A percentile compares a stretch with the other conserved stretches of the same genome.
Evolutionary conservation across 257 asterid genomes (phyloP).

Genomic region (Apocynum venetum): DNA sequence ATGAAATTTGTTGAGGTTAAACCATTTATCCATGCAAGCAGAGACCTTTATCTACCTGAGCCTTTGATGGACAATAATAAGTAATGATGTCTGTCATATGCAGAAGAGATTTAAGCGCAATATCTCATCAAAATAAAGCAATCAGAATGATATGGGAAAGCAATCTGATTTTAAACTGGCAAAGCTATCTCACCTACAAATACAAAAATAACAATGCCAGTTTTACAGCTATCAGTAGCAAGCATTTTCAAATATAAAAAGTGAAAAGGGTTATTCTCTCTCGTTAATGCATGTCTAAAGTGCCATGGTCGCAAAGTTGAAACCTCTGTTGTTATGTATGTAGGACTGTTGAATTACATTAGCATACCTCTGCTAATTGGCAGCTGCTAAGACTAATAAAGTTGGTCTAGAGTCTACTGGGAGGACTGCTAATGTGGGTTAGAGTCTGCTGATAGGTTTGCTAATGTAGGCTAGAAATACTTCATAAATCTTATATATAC

Average conservation of each 20-base stretch:
- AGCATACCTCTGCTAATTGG: too few species aligned
- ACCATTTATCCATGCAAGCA: not conserved
- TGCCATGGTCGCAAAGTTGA: not conserved
- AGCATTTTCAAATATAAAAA: not conserved
- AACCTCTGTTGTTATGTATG: too few species aligned
- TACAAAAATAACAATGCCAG: not conserved
- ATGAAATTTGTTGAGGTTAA: not conserved
- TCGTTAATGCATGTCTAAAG: not conserved
- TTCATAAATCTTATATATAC: too few species aligned
- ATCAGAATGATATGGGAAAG: not conserved
- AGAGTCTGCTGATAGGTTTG: too few species aligned
- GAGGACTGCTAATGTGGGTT: too few species aligned
- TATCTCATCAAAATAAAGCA: not conserved
- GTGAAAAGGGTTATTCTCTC: not conserved
- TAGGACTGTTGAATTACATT: too few species aligned
- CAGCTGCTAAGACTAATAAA: too few species aligned
- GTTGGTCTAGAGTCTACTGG: too few species aligned
- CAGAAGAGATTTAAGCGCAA: not conserved
- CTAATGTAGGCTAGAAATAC: too few species aligned
- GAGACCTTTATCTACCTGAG: not conserved
- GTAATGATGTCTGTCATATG: not conserved
- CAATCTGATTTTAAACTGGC: slow-evolving; percentile 1
- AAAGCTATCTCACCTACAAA: not conserved
- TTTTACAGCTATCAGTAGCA: not conserved
- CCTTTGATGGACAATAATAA: not conserved